Evolutionary conservation across 305 asterid species (phyloP).

Genomic region (Fraxinus latifolia): DNA sequence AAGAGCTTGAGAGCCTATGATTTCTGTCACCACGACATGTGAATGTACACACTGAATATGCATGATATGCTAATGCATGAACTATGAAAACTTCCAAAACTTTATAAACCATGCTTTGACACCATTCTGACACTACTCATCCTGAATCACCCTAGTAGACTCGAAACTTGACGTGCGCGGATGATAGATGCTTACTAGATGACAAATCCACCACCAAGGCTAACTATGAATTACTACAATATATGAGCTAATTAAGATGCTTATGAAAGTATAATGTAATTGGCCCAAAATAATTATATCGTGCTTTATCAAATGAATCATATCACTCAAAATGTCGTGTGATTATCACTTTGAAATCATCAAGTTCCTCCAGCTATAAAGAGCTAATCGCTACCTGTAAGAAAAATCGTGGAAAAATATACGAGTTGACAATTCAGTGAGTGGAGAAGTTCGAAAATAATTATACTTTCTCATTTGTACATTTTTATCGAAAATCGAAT

Average conservation of each 20-base stretch:
- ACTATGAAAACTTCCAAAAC: not conserved
- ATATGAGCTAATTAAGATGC: not conserved
- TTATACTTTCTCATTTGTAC: not conserved
- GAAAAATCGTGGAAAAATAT: not conserved
- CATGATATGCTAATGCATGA: not conserved
- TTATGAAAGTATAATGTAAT: not conserved
- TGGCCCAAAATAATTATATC: not conserved
- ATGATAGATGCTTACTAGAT: not conserved
- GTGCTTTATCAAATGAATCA: not conserved
- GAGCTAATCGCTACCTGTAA: not conserved
- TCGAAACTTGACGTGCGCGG: not conserved
- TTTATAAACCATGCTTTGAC: not conserved
- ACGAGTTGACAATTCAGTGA: not conserved
- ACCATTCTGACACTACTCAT: not conserved
- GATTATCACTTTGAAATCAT: not conserved
- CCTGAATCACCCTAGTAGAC: not conserved
- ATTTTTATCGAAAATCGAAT: not conserved
- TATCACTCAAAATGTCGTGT: not conserved
- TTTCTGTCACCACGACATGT: not conserved
- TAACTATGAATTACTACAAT: not conserved
- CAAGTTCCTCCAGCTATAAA: not conserved
- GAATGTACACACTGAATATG: not conserved
- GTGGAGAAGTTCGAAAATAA: not conserved
- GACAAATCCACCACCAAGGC: not conserved
- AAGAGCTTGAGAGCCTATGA: not conserved